Evolutionary conservation across 371 early-diverging fungal species (phyloP).

Genomic region (Saksenaea vasiformis): DNA sequence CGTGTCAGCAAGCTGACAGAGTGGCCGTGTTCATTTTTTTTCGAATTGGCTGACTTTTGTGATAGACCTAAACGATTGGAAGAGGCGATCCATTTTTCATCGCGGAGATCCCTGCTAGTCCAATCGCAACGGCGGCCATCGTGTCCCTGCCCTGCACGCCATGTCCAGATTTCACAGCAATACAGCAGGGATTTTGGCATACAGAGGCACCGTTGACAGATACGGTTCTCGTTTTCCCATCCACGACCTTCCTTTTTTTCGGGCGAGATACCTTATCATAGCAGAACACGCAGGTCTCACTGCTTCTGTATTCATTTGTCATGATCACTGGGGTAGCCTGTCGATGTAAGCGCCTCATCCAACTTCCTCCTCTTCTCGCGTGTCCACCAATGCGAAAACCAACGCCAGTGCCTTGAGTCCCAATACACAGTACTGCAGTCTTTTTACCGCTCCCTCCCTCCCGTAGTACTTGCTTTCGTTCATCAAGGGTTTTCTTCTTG

Average conservation of each 20-base stretch:
- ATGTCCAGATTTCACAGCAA: background rate
- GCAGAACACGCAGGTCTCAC: background rate
- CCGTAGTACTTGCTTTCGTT: background rate
- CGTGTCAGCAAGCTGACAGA: background rate
- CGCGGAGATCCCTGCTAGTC: background rate
- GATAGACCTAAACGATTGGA: background rate
- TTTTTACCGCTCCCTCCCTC: background rate
- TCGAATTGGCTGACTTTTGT: background rate
- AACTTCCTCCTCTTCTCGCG: background rate
- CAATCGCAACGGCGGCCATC: background rate
- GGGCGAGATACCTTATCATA: background rate
- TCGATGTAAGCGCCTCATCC: background rate
- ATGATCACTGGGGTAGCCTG: background rate
- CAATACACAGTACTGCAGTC: background rate
- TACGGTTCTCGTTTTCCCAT: background rate
- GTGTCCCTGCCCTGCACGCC: background rate
- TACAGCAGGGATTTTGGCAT: background rate
- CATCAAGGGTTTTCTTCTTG: background rate
- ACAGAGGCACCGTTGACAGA: background rate
- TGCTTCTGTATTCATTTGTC: background rate
- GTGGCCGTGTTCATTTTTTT: background rate
- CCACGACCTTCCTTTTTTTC: background rate
- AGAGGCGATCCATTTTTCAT: background rate
- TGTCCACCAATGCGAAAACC: background rate
- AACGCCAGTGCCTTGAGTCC: background rate